phyloP scores from a whole-genome alignment of 495 filamentous ascomycete species.

The Parathielavia hyrcaniae region DNA sequence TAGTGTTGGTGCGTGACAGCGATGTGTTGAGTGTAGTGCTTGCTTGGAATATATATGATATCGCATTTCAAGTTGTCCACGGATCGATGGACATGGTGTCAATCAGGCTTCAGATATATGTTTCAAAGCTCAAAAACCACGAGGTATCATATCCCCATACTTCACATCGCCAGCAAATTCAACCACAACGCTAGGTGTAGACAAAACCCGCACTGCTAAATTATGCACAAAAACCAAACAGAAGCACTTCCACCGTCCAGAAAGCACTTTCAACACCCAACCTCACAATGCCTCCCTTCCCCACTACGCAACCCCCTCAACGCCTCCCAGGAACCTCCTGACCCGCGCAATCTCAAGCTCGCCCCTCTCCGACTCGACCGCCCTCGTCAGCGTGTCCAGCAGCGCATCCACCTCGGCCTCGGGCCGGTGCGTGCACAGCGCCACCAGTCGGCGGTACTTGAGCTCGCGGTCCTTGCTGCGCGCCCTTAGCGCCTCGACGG shows the following conservation, averaged over 20 bases:
- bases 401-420: constrained; percentile 59
- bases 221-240: background rate
- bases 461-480: constrained; percentile 60
- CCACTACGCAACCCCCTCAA: constrained; percentile 42
- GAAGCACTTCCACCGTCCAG: too few species aligned
- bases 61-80: background rate
- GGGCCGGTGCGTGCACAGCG: constrained; percentile 59
- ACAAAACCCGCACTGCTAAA: background rate
- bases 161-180: background rate
- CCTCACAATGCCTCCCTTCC: background rate
- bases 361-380: constrained; percentile 67
- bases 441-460: constrained; percentile 63
- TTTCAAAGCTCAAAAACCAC: background rate
- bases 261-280: background rate
- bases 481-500: constrained; percentile 49
- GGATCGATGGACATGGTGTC: background rate
- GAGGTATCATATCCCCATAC: constrained; percentile 12
- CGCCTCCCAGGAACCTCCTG: constrained; percentile 64
- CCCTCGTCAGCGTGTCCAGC: constrained; percentile 55
- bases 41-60: background rate
- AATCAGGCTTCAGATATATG: background rate
- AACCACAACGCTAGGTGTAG: background rate
- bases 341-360: constrained; percentile 65
- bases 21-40: constrained; percentile 33
- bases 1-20: constrained; percentile 44